Evolutionary conservation across 2,329 filamentous ascomycete genomes (phyloP).

Genomic region (Aspergillus pseudotamarii): DNA sequence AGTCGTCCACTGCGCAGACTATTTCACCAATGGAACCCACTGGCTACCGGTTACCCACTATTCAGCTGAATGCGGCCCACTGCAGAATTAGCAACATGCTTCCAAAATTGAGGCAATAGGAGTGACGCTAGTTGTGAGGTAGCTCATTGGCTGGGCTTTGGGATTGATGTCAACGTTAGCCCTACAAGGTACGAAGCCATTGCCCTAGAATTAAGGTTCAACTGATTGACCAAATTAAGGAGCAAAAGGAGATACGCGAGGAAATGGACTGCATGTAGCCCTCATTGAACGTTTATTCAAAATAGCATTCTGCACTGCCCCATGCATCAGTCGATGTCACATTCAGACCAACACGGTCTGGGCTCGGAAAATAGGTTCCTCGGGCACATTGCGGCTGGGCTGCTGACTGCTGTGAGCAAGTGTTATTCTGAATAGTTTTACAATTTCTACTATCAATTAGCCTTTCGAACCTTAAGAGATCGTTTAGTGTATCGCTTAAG

Average conservation of each 20-base stretch:
- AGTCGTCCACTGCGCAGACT: neutral
- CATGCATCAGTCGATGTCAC: neutral
- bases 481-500: neutral
- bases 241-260: neutral
- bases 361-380: neutral
- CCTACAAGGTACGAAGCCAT: neutral
- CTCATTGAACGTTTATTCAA: neutral
- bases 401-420: neutral
- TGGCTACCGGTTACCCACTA: neutral
- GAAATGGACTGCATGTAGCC: neutral
- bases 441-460: no score
- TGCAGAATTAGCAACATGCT: neutral
- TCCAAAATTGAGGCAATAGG: neutral
- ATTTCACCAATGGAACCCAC: neutral
- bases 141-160: neutral
- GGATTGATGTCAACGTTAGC: neutral
- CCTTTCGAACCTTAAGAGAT: neutral
- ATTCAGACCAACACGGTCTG: neutral
- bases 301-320: neutral
- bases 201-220: neutral
- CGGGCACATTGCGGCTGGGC: neutral
- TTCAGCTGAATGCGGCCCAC: neutral
- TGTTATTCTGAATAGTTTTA: no score
- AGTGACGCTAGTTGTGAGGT: neutral
- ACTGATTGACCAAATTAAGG: neutral